phyloP scores from a whole-genome alignment of 306 rosid species.

The Vigna trinervia region DNA sequence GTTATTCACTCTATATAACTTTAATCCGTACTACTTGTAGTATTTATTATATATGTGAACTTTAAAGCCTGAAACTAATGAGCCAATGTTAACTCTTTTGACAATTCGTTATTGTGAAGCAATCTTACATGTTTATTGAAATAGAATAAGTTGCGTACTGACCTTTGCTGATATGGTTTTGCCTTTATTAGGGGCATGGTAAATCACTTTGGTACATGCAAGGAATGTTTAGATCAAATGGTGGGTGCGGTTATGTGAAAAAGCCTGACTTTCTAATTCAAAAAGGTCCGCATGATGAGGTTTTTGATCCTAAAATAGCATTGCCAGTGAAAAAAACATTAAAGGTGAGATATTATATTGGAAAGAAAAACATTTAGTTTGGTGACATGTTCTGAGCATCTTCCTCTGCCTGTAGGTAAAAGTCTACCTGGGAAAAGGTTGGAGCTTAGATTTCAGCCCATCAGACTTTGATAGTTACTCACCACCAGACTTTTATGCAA shows the following conservation, averaged over 20 bases:
- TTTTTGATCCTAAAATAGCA: conserved; percentile 68
- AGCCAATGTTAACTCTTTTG: background rate
- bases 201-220: conserved; percentile 79
- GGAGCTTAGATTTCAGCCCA: conserved; percentile 37
- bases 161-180: conserved; percentile 22
- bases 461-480: conserved; percentile 54
- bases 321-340: conserved; percentile 59
- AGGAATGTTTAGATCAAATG: conserved; percentile 87
- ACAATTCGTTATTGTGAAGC: background rate
- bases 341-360: conserved; percentile 55
- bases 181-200: conserved; percentile 64
- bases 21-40: background rate
- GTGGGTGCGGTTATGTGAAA: conserved; percentile 82
- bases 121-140: conserved; percentile 2
- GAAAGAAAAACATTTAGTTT: conserved; percentile 37
- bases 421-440: conserved; percentile 35
- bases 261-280: conserved; percentile 66
- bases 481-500: conserved; percentile 83
- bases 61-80: conserved; percentile 3
- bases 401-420: conserved; percentile 63
- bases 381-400: conserved; percentile 37
- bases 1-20: background rate
- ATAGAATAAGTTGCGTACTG: conserved; percentile 12
- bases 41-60: conserved; percentile 7
- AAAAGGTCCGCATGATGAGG: conserved; percentile 54